Evolutionary conservation across 768 basidiomycete species (phyloP).

Genomic region (Kwoniella pini): DNA sequence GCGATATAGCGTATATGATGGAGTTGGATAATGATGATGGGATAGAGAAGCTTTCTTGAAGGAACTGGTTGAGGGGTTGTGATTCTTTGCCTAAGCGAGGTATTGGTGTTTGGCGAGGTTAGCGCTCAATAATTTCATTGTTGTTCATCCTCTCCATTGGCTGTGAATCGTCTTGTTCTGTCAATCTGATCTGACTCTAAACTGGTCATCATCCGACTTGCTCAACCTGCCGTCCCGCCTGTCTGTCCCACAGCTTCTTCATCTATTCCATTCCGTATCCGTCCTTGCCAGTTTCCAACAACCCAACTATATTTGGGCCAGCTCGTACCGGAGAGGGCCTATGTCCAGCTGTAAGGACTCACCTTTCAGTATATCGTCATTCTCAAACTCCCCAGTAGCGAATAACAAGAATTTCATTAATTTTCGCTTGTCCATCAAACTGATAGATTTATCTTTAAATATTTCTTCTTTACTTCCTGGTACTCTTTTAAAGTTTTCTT

Average conservation of each 20-base stretch:
- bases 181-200: too few relatives aligned
- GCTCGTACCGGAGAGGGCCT: too few relatives aligned
- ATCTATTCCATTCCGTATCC: too few relatives aligned
- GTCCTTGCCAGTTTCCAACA: too few relatives aligned
- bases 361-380: slow-evolving; percentile 41
- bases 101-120: too few relatives aligned
- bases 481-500: slow-evolving; percentile 60
- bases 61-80: slow-evolving; percentile 64
- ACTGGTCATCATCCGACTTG: too few relatives aligned
- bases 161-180: too few relatives aligned
- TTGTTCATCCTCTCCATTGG: too few relatives aligned
- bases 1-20: slow-evolving; percentile 77
- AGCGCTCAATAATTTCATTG: too few relatives aligned
- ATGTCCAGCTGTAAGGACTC: not conserved
- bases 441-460: slow-evolving; percentile 78
- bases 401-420: slow-evolving; percentile 91
- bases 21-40: slow-evolving; percentile 62
- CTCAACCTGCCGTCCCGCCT: too few relatives aligned
- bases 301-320: too few relatives aligned
- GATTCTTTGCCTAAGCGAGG: slow-evolving; percentile 58
- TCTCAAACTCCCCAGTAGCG: slow-evolving; percentile 73
- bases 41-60: slow-evolving; percentile 67
- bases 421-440: slow-evolving; percentile 78
- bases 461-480: slow-evolving; percentile 90
- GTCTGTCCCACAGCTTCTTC: too few relatives aligned